Base-by-base conservation (phyloP, 2,329 filamentous ascomycete species). In the Epichloe gansuensis region DNA sequence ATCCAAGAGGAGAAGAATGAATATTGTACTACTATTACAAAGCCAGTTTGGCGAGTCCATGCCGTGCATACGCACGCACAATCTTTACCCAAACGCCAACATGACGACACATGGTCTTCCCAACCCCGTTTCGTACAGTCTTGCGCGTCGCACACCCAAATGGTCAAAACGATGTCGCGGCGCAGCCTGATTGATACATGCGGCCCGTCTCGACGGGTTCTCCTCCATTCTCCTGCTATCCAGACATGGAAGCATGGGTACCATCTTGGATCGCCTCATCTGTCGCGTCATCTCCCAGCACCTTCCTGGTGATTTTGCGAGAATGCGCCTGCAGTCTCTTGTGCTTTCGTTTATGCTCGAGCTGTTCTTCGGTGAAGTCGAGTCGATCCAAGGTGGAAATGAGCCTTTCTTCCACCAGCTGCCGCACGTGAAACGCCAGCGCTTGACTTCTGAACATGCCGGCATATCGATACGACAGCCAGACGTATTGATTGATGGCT, bases 401-500 rank as follows among this genome's bases (percentile, higher is more conserved):
- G 62, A 97, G 91, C 64, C 80, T 82, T 50, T 81, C 75, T 69
- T 96, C 91, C 2, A 91, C 83, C 48, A 94, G 65, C 6, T 71
- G 68, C 63, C 95, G 95, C 48, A 88, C 81, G 63, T 95, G 83
- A 57, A 87, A 85, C 0, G 88, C 90, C 44, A 95, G 74, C 0
- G 74, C 73, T 60, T 91, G 81, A 57, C 84, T 87, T 5, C 73
- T 78, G 66, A 96, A 95, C 49, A 94, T 76, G 48, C 88, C 87
- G 3, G 82, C 76, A 66, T 91, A 95, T 6, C 91, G 84, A 68
- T 91, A 97, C 60, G 87, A 91, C 15, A 98, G 75, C 93, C 93
- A 98, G 2, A 95, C 76, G 64, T 97, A 98, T 46, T 91, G 72
- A 45, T 91, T 88, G 39, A 98, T 72, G 31, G 81, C 75, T 61